Evolutionary conservation across 371 early-diverging fungal species (phyloP), one percentile per base, ranked within the genome.

Genomic region (Dichotomocladium elegans): DNA sequence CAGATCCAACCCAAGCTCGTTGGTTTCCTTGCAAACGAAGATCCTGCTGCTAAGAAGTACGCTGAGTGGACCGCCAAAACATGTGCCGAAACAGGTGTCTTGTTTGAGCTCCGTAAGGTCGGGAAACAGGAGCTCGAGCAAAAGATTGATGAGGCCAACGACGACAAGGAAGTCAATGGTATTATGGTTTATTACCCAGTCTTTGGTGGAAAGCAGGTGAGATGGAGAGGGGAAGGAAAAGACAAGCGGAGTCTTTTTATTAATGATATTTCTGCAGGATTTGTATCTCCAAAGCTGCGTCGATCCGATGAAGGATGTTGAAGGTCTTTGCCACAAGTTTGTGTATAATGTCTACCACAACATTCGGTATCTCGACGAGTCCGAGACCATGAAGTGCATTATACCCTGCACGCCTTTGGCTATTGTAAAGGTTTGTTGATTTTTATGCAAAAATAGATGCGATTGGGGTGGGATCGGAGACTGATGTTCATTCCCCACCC

Each of bases 131-230:
- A 91, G 12, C 82, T 98, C 27, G 95, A 96, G 66, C 82, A 84
- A 53, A 75, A 76, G 61, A 87, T 96, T 55, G 73, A 87, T 26
- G 90, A 89, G 42, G 94, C 95, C 26, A 98, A 98, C 74, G 72
- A 82, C 54, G 97, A 96, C 52, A 55, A 62, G 12, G 54, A 48
- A 1, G 90, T 96, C 19, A 85, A 94, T 64, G 98, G 96, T 28
- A 95, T 95, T 61, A 90, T 95, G 85, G 92, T 96, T 35, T 92
- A 93, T 70, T 97, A 96, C 63, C 96, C 96, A 3, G 96, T 96
- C 12, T 96, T 92, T 77, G 93, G 92, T 26, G 89, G 88, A 53
- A 81, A 89, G 34, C 93, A 91, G 82, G 87, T 86, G 77, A 47
- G 17, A 15, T n/a, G 35, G 29, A 33, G 26, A 6, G 42, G 8